Conservation (phyloP, 225 moss, liverwort and hornwort species). For the Pseudoscleropodium purum region DNA sequence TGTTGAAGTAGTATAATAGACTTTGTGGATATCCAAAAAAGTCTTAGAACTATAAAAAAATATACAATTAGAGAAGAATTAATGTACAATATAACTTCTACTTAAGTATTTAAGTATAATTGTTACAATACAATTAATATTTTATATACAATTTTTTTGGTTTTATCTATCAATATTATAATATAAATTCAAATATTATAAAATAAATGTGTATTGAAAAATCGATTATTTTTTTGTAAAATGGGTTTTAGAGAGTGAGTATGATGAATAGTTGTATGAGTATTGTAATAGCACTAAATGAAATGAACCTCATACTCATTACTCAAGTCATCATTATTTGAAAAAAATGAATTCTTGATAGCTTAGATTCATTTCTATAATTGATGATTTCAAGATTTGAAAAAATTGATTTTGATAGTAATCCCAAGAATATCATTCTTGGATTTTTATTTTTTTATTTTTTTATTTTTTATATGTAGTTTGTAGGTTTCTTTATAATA, state of each 20-base stretch:
- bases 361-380: not conserved
- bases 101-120: not conserved
- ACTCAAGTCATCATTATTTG: not conserved
- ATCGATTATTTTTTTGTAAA: too few relatives aligned
- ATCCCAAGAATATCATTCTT: not conserved
- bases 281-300: not conserved
- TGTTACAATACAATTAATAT: not conserved
- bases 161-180: not conserved
- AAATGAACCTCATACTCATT: not conserved
- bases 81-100: not conserved
- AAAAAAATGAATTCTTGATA: too few relatives aligned
- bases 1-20: too few relatives aligned
- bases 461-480: too few relatives aligned
- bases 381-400: not conserved
- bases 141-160: too few relatives aligned
- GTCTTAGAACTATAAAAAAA: not conserved
- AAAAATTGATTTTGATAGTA: too few relatives aligned
- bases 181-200: not conserved
- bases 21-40: not conserved
- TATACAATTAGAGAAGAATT: not conserved
- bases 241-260: not conserved
- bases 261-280: too few relatives aligned
- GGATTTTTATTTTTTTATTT: rapidly evolving
- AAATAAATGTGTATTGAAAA: not conserved
- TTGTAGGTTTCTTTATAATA: not conserved